Percentiles rank a stretch among this genome's conserved stretches.
Evolutionary conservation across 2,329 filamentous ascomycete species (phyloP).

Genomic region (Tolypocladium amazonense): DNA sequence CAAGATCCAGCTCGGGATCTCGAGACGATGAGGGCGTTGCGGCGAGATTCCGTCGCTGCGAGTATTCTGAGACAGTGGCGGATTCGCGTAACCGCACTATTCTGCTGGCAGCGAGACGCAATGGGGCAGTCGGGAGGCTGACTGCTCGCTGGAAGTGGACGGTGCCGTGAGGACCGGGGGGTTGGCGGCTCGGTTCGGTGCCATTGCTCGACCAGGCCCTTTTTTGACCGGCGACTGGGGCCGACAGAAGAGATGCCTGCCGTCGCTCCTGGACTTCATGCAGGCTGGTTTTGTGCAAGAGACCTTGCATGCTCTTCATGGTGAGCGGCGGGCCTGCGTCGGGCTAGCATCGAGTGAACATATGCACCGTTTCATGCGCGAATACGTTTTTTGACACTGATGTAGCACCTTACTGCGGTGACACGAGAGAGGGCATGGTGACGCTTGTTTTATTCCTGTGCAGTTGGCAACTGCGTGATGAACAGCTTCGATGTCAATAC

Average conservation of each 20-base stretch:
- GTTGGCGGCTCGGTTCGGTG: conserved; percentile 2
- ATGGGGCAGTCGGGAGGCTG: conserved; percentile 18
- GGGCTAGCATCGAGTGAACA: not conserved
- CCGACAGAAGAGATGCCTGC: conserved; percentile 23
- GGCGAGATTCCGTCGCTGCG: conserved; percentile 40
- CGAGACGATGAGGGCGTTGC: conserved; percentile 41
- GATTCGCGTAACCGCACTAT: conserved; percentile 27
- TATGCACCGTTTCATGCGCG: not conserved
- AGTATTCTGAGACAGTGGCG: conserved; percentile 36
- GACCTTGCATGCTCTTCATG: conserved; percentile 30
- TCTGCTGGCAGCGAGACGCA: conserved; percentile 28
- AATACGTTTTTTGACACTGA: not conserved
- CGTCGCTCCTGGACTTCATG: conserved; percentile 30
- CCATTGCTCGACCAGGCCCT: conserved; percentile 20
- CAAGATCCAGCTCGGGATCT: conserved; percentile 49
- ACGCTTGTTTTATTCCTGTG: not conserved
- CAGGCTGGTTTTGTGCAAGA: conserved; percentile 40
- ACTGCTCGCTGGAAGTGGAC: conserved; percentile 22
- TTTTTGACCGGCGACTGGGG: conserved; percentile 38
- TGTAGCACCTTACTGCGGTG: not conserved
- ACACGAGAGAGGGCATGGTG: not conserved
- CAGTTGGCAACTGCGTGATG: not conserved
- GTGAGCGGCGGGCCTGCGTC: conserved; percentile 3
- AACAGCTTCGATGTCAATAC: not conserved
- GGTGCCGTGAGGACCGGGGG: conserved; percentile 4